Percentiles rank a stretch among this genome's conserved stretches.
These are phyloP conservation scores for Yamadazyma tumulicola DNA, from an alignment of 805 yeast species.

Conservation along the genomic window DNA sequence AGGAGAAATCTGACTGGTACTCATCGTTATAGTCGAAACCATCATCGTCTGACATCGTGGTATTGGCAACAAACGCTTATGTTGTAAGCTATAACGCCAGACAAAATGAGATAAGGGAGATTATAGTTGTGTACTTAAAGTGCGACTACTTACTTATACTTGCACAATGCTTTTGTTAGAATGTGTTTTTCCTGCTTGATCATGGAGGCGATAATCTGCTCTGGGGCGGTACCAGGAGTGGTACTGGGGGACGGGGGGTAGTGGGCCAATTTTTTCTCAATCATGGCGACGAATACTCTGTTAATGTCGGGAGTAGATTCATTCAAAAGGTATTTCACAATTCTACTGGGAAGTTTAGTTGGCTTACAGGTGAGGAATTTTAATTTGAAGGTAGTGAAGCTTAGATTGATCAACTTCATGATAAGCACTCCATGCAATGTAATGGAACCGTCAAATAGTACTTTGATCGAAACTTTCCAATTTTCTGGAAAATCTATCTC, in stretches of 20 bases:
- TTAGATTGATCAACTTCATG: constrained; percentile 23
- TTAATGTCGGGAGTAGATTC: not conserved
- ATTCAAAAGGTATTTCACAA: constrained; percentile 8
- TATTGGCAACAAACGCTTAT: too few species aligned
- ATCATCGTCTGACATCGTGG: constrained; percentile 8
- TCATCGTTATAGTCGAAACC: constrained; percentile 13
- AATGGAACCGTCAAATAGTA: constrained; percentile 41
- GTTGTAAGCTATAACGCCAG: too few species aligned
- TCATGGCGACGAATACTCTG: not conserved
- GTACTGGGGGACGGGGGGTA: not conserved
- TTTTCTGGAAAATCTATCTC: constrained; percentile 26
- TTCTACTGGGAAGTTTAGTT: constrained; percentile 5
- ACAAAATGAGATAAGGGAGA: too few species aligned
- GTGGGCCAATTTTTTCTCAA: not conserved
- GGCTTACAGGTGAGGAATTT: constrained; percentile 8
- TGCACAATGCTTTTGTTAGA: constrained; percentile 13
- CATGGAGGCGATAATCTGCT: not conserved
- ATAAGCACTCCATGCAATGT: constrained; percentile 43
- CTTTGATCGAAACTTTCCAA: constrained; percentile 44
- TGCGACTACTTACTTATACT: too few species aligned
- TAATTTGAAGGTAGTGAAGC: constrained; percentile 15
- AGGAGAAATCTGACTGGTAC: constrained; percentile 13
- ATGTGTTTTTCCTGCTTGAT: constrained; percentile 25
- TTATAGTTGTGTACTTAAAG: too few species aligned
- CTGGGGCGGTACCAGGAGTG: not conserved